Evolutionary conservation across 495 filamentous ascomycete species (phyloP).

Genomic region (Penicillium macrosclerotiorum): DNA sequence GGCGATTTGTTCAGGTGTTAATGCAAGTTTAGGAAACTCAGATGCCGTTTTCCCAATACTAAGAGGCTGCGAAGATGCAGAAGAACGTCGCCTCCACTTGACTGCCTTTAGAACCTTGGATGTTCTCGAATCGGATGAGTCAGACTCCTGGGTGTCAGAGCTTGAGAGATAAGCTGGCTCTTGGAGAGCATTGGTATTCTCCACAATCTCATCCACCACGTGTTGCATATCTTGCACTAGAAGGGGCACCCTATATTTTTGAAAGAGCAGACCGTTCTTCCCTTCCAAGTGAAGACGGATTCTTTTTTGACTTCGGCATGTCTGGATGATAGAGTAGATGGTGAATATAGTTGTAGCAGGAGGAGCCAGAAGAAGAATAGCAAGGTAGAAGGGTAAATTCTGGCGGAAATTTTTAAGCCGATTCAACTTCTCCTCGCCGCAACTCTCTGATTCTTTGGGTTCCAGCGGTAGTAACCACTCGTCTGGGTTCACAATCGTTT

Average conservation of each 20-base stretch:
- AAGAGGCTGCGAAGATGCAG: too few relatives aligned
- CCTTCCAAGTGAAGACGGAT: constrained; percentile 75
- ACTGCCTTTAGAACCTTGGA: too few relatives aligned
- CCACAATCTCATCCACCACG: constrained; percentile 71
- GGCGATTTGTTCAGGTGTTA: constrained; percentile 74
- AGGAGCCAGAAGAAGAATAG: constrained; percentile 64
- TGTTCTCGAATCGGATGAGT: constrained; percentile 5
- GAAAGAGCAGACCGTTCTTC: constrained; percentile 58
- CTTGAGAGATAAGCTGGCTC: constrained; percentile 58
- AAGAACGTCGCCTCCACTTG: too few relatives aligned
- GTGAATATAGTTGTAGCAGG: constrained; percentile 69
- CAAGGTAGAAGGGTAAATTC: constrained; percentile 56
- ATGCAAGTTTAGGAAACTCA: constrained; percentile 65
- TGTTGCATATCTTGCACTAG: constrained; percentile 69
- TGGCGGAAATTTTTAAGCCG: constrained; percentile 30
- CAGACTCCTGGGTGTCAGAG: constrained; percentile 10
- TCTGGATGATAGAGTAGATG: constrained; percentile 72
- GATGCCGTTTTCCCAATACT: too few relatives aligned
- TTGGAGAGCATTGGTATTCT: constrained; percentile 63
- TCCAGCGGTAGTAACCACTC: constrained; percentile 53
- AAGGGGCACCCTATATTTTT: constrained; percentile 72
- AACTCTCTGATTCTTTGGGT: constrained; percentile 34
- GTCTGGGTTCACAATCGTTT: constrained; percentile 70
- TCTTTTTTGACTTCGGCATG: constrained; percentile 64
- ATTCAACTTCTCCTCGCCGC: too few relatives aligned